phyloP scores from a whole-genome alignment of 768 basidiomycete genomes.

The Lactifluus echinatus region DNA sequence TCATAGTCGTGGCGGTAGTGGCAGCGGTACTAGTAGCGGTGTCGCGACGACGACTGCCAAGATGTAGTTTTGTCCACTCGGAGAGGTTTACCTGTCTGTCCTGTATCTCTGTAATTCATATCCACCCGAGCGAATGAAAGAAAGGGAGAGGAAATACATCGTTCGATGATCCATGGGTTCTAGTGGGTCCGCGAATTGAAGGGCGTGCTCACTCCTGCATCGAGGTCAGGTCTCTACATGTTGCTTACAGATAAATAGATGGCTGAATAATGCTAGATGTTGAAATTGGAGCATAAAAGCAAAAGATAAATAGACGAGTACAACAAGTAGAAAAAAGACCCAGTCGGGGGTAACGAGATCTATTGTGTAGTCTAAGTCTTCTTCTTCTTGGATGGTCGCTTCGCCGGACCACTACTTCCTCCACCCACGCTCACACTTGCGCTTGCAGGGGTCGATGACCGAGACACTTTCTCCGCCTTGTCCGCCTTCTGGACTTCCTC shows the following conservation, averaged over 20 bases:
- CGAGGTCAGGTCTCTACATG: neutral
- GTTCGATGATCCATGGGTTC: neutral
- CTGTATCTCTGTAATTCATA: neutral
- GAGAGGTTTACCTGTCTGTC: neutral
- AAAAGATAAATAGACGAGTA: neutral
- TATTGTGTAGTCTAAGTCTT: constrained; percentile 37
- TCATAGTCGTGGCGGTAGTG: neutral
- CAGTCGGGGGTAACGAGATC: neutral
- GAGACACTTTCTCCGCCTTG: constrained; percentile 36
- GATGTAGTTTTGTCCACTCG: neutral
- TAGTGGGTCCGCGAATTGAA: too few species aligned
- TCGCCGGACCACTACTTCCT: constrained; percentile 35
- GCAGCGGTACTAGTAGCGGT: neutral
- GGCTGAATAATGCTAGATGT: neutral
- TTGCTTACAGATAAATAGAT: neutral
- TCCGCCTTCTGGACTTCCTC: constrained; percentile 53
- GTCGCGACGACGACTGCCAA: neutral
- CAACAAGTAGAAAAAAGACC: neutral
- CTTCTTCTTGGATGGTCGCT: constrained; percentile 60
- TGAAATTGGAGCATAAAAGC: neutral
- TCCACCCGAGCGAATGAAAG: neutral
- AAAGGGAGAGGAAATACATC: neutral
- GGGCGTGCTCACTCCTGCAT: too few species aligned
- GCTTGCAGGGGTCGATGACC: constrained; percentile 53
- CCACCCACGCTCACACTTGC: constrained; percentile 34